A percentile compares a stretch with the other conserved stretches of the same genome.
These are phyloP conservation scores for Epichloe sylvatica DNA, from an alignment of 2,329 filamentous ascomycete genomes.

Conservation along the genomic window DNA sequence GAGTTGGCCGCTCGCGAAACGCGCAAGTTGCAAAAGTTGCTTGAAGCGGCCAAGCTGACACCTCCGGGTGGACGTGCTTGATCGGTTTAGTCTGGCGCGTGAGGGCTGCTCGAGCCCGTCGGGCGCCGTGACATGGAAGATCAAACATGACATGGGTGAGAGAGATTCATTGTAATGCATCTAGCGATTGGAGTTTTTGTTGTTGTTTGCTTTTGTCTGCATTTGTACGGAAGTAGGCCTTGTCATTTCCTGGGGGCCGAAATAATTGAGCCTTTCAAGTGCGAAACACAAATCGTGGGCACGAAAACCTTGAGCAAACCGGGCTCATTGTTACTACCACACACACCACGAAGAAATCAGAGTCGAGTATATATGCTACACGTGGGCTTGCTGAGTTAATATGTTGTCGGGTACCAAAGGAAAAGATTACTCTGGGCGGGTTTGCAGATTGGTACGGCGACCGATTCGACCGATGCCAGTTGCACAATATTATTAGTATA, in stretches of 20 bases:
- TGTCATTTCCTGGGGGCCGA: conserved; percentile 2
- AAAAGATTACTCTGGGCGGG: background rate
- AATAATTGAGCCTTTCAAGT: background rate
- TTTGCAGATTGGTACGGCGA: background rate
- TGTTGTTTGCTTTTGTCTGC: conserved; percentile 12
- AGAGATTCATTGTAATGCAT: conserved; percentile 16
- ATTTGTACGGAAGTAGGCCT: conserved; percentile 8
- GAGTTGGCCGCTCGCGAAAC: conserved; percentile 64
- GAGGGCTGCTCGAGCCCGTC: background rate
- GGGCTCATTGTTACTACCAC: background rate
- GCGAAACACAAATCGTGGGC: background rate
- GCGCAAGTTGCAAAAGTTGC: conserved; percentile 50
- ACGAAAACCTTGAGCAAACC: background rate
- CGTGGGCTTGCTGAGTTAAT: background rate
- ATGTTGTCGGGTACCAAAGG: background rate
- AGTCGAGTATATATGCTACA: background rate
- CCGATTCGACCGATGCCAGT: background rate
- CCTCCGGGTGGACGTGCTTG: conserved; percentile 15
- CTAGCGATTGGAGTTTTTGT: conserved; percentile 25
- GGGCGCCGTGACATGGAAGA: background rate
- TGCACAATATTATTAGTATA: background rate
- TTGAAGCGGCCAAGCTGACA: conserved; percentile 50
- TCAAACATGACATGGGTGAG: background rate
- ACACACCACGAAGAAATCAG: background rate
- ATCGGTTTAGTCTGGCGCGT: background rate